These are phyloP conservation scores for Cucumis cinereus DNA, from an alignment of 306 rosid genomes.

Conservation along the genomic window DNA sequence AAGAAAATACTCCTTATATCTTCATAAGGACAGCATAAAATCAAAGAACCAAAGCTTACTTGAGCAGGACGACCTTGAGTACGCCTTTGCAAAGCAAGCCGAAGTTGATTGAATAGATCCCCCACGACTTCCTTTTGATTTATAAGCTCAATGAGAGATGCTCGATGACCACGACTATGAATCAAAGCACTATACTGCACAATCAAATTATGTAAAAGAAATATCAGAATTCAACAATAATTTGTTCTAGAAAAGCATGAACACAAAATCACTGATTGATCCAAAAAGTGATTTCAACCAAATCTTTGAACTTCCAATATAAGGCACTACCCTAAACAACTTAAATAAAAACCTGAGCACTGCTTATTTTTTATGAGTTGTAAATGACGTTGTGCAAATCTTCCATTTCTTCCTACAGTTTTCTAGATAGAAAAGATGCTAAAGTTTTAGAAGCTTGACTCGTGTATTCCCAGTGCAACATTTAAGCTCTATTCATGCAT, in stretches of 20 bases:
- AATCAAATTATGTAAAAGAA: slow-evolving; percentile 19
- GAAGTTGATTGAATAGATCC: slow-evolving; percentile 92
- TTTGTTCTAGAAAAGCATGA: neutral
- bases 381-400: neutral
- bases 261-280: neutral
- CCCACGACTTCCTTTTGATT: slow-evolving; percentile 92
- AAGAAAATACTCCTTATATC: neutral
- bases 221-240: slow-evolving; percentile 8
- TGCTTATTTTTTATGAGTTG: neutral
- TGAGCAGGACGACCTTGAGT: slow-evolving; percentile 81
- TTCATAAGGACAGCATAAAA: neutral
- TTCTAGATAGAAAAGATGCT: neutral
- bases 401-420: neutral
- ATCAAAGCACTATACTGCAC: slow-evolving; percentile 85
- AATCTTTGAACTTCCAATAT: neutral
- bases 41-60: slow-evolving; percentile 37
- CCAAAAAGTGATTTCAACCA: slow-evolving; percentile 5
- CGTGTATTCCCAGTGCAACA: neutral
- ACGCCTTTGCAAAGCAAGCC: slow-evolving; percentile 89
- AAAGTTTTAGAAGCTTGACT: neutral
- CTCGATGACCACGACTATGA: slow-evolving; percentile 46
- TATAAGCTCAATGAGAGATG: slow-evolving; percentile 62
- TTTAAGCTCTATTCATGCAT: neutral
- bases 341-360: neutral
- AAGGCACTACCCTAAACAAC: slow-evolving; percentile 2